Evolutionary conservation across 192 early-diverging fungal species (phyloP).

Genomic region (Coemansia sp.): DNA sequence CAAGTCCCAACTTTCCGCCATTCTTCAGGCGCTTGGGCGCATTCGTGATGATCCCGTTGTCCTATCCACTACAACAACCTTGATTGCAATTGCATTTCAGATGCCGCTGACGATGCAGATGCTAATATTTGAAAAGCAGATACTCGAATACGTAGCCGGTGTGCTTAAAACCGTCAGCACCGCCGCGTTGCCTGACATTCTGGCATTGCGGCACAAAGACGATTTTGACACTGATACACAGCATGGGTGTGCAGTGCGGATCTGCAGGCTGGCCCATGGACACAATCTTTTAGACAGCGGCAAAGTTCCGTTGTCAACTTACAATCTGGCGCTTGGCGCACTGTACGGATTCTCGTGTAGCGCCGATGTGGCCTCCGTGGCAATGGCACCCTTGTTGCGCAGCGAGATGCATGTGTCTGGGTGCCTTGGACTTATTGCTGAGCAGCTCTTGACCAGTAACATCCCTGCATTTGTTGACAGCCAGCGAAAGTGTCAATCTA

Average conservation of each 20-base stretch:
- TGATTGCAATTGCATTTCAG: constrained; percentile 34
- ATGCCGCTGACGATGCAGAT: constrained; percentile 33
- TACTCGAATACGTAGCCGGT: constrained; percentile 42
- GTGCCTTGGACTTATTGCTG: constrained; percentile 35
- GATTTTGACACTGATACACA: constrained; percentile 29
- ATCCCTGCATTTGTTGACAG: constrained; percentile 20
- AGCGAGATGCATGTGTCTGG: constrained; percentile 50
- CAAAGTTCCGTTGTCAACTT: constrained; percentile 30
- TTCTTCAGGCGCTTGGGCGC: constrained; percentile 34
- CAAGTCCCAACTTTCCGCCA: constrained; percentile 29
- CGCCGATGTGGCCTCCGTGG: constrained; percentile 44
- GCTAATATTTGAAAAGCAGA: constrained; percentile 48
- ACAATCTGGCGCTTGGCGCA: constrained; percentile 39
- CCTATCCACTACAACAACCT: constrained; percentile 13
- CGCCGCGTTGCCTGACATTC: constrained; percentile 13
- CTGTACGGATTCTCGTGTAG: constrained; percentile 43
- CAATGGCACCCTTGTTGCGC: constrained; percentile 48
- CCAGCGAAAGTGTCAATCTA: neutral
- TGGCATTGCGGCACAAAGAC: constrained; percentile 18
- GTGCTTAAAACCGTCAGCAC: constrained; percentile 24
- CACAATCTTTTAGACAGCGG: constrained; percentile 15
- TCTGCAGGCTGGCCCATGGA: constrained; percentile 26
- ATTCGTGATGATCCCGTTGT: constrained; percentile 23
- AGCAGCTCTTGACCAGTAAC: constrained; percentile 24
- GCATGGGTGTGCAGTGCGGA: constrained; percentile 17